phyloP scores from a whole-genome alignment of 345 rosid species.

The Citrus inodora region DNA sequence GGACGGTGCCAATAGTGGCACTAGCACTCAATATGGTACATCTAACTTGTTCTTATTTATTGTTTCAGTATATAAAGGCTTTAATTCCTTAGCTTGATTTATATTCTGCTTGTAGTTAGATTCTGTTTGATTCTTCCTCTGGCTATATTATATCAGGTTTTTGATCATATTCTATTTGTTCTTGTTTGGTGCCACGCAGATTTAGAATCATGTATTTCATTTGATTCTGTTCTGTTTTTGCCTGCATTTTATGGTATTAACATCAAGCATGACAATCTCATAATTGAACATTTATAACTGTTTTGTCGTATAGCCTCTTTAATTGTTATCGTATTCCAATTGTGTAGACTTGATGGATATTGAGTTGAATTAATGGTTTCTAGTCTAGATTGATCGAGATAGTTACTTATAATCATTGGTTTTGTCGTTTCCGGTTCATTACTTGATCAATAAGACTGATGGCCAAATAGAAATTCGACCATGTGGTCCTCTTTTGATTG shows the following conservation, averaged over 20 bases:
- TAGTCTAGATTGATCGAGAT: not conserved
- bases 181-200: not conserved
- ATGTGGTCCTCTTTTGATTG: not conserved
- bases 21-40: conserved; percentile 33
- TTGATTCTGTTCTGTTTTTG: not conserved
- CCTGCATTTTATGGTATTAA: not conserved
- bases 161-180: not conserved
- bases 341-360: not conserved
- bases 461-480: not conserved
- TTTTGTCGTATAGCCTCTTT: not conserved
- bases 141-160: conserved; percentile 1
- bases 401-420: not conserved
- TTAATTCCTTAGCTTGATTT: not conserved
- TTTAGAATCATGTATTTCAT: not conserved
- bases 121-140: not conserved
- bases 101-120: not conserved
- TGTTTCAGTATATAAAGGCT: not conserved
- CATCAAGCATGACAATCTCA: conserved; percentile 5
- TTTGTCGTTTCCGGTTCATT: conserved; percentile 3
- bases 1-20: conserved; percentile 30
- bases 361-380: not conserved
- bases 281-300: not conserved
- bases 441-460: not conserved
- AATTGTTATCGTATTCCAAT: not conserved
- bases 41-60: not conserved